Percentiles rank a stretch among this genome's conserved stretches.
phyloP scores from a whole-genome alignment of 2,329 filamentous ascomycete species.

The Paecilomyces fulvus region DNA sequence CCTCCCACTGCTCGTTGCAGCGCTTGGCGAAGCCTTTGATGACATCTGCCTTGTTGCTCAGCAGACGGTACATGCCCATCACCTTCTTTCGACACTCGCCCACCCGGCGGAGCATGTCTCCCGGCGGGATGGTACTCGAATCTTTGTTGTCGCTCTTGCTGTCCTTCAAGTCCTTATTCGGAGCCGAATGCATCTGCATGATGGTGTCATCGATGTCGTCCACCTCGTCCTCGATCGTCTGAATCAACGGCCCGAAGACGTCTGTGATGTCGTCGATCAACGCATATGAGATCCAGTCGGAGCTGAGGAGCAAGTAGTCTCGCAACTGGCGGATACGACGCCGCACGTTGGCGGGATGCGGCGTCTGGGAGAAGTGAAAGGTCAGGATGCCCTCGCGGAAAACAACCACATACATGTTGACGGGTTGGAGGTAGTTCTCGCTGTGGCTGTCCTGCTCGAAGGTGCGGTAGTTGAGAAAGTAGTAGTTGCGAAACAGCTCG shows the following conservation, averaged over 20 bases:
- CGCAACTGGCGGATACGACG: constrained; percentile 85
- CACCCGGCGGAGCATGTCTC: constrained; percentile 85
- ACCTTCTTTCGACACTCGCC: constrained; percentile 95
- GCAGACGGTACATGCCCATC: constrained; percentile 84
- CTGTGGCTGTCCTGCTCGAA: constrained; percentile 91
- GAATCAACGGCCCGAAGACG: constrained; percentile 85
- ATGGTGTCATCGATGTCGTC: constrained; percentile 95
- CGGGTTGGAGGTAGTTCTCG: constrained; percentile 84
- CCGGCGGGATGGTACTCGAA: constrained; percentile 41
- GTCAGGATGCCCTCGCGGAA: constrained; percentile 92
- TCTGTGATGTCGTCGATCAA: constrained; percentile 98
- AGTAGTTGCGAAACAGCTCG: constrained; percentile 93
- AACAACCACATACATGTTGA: constrained; percentile 96
- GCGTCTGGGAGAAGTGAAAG: constrained; percentile 95
- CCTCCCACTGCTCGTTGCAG: constrained; percentile 96
- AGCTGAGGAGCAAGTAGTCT: constrained; percentile 85
- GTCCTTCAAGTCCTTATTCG: constrained; percentile 31
- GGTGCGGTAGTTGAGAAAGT: constrained; percentile 96
- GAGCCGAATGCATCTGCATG: constrained; percentile 63
- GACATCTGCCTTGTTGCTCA: constrained; percentile 97
- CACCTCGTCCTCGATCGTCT: constrained; percentile 89
- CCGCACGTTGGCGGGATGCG: constrained; percentile 91
- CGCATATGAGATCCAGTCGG: constrained; percentile 97
- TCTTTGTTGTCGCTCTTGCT: constrained; percentile 23
- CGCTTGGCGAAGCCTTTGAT: constrained; percentile 98